Conservation (phyloP, 106 monocot species). For the Apostasia ramifera region DNA sequence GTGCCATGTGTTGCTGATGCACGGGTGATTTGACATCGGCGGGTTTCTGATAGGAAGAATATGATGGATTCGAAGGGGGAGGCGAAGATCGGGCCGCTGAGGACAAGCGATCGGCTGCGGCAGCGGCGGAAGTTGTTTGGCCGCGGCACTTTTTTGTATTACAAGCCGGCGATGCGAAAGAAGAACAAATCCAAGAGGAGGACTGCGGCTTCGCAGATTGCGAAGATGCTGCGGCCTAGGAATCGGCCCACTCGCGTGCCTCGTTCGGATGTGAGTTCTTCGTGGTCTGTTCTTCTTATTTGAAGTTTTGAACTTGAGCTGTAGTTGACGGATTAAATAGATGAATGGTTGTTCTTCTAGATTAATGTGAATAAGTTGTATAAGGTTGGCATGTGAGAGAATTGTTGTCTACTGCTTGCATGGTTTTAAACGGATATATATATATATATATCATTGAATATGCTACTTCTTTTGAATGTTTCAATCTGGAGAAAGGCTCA, state of each 20-base stretch:
- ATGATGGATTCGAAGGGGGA: constrained; percentile 57
- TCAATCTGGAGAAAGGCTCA: no score
- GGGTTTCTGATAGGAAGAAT: not conserved
- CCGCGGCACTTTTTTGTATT: constrained; percentile 34
- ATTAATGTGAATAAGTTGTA: not conserved
- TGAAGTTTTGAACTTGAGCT: not conserved
- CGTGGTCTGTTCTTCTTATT: not conserved
- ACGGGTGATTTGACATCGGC: not conserved
- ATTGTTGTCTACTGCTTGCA: no score
- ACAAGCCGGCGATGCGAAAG: constrained; percentile 51
- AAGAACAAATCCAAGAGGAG: constrained; percentile 73
- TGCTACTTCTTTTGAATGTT: no score
- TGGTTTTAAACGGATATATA: no score
- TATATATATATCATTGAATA: no score
- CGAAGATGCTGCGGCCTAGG: constrained; percentile 59
- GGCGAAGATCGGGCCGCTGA: constrained; percentile 23
- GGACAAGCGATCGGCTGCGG: constrained; percentile 81
- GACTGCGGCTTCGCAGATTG: constrained; percentile 76
- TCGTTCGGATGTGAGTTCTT: constrained; percentile 54
- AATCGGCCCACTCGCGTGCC: constrained; percentile 32
- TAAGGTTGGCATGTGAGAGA: no score
- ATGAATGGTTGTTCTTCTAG: constrained; percentile 3
- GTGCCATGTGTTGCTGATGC: not conserved
- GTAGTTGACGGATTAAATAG: constrained; percentile 4
- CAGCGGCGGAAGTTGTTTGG: constrained; percentile 57